Evolutionary conservation across 225 moss, liverwort and hornwort species (phyloP).

Genomic region (Rhytidiadelphus loreus): DNA sequence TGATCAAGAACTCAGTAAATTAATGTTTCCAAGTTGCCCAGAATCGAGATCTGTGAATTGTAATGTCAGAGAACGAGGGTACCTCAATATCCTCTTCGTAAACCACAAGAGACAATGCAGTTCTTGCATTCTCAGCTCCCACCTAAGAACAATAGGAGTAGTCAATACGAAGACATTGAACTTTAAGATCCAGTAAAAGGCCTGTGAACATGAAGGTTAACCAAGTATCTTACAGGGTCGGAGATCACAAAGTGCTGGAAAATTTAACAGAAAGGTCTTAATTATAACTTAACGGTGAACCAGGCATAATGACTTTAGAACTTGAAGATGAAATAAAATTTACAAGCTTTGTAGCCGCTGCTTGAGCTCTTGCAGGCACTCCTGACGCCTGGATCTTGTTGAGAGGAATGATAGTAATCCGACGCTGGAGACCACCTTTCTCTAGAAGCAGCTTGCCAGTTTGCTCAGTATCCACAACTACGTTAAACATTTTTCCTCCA

Average conservation of each 20-base stretch:
- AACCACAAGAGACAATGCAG: slow-evolving; percentile 80
- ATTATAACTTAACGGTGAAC: neutral
- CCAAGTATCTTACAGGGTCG: neutral
- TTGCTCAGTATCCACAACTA: slow-evolving; percentile 92
- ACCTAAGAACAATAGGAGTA: slow-evolving; percentile 44
- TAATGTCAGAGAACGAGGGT: neutral
- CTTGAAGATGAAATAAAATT: neutral
- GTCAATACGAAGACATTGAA: neutral
- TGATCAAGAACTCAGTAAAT: neutral
- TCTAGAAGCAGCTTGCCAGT: slow-evolving; percentile 92
- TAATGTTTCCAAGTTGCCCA: neutral
- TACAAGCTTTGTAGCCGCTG: slow-evolving; percentile 69
- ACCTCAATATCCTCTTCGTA: slow-evolving; percentile 80
- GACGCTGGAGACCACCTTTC: slow-evolving; percentile 81
- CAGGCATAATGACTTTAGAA: neutral
- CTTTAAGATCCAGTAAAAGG: neutral
- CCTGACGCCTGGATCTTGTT: slow-evolving; percentile 86
- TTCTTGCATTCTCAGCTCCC: slow-evolving; percentile 65
- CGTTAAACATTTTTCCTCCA: slow-evolving; percentile 77
- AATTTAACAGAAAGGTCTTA: neutral
- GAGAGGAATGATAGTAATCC: slow-evolving; percentile 90
- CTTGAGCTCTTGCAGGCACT: slow-evolving; percentile 54
- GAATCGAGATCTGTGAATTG: neutral
- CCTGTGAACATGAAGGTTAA: neutral
- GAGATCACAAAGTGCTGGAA: neutral